Evolutionary conservation across 164 flowering plant genomes (phyloP), one percentile per base, ranked within the genome.

Genomic region (Berberis vulgaris): DNA sequence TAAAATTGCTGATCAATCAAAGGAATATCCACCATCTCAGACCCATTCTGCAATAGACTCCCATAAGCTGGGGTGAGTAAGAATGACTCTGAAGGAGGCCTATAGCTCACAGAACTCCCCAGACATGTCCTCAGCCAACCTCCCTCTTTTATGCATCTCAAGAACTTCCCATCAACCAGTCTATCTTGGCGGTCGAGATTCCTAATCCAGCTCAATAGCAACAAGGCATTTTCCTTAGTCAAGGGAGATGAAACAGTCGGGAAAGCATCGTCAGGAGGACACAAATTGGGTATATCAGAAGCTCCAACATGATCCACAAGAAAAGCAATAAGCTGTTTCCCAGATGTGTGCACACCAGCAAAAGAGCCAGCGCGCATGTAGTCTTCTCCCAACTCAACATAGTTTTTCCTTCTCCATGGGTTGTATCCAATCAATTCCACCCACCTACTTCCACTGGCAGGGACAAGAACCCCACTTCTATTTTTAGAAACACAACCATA

Each of bases 381-480:
- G 11, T 76, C 85, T 63, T 81, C 83, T 13, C 74, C 74, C 8
- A 88, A 72, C 69, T 81, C 84, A 39, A 86, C 54, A 56, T 72
- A 84, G 11, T 71, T 70, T n/a, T 76, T 68, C 4, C 45, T 47
- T 59, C 67, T 70, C 95, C 91, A 85, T 6, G 85, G 87, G 68
- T 87, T 84, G 49, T 82, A 75, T 62, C 70, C 81, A 60, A 84
- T 56, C 69, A 85, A 60, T 26, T 55, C 57, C 5, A 72, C 74
- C 95, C 91, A 87, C 46, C 77, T 81, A 67, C 91, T 85, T 50
- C 73, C 86, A 49, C 68, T 74, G 5, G 86, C 83, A 46, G 95
- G 87, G 9, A 87, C 86, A 67, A 84, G 85, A 69, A 87, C 74
- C 13, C 77, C 78, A 8, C 54, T 69, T 54, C 76, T 43, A 1